Conservation (phyloP, 352 stramenopile genomes). For the Phytophthora pisi region DNA sequence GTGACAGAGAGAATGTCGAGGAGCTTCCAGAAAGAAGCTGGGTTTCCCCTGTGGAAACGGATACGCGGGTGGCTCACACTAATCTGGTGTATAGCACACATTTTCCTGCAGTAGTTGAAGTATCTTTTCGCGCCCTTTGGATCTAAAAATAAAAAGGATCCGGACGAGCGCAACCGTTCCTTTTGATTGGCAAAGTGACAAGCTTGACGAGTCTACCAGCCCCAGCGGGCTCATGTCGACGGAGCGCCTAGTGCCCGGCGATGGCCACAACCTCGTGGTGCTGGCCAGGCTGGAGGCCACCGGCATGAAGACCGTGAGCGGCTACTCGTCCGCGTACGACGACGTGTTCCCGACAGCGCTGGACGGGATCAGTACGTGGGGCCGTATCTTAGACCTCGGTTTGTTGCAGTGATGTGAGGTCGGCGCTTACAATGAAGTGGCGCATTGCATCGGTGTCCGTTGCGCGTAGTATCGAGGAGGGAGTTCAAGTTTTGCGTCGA, state of each 20-base stretch:
- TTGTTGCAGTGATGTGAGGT: neutral
- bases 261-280: conserved; percentile 57
- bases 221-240: conserved; percentile 47
- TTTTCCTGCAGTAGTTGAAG: neutral
- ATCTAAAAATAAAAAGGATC: conserved; percentile 31
- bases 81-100: neutral
- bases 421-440: conserved; percentile 2
- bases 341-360: conserved; percentile 62
- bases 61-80: neutral
- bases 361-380: conserved; percentile 63
- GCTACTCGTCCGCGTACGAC: conserved; percentile 62
- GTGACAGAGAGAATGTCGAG: conserved; percentile 6
- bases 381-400: neutral
- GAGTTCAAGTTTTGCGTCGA: conserved; percentile 83
- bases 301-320: conserved; percentile 54
- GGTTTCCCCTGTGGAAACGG: conserved; percentile 3
- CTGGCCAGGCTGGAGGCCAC: conserved; percentile 56
- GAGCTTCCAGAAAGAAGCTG: conserved; percentile 31
- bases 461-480: conserved; percentile 58
- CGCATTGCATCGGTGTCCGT: conserved; percentile 3
- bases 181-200: conserved; percentile 6
- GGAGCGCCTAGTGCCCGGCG: conserved; percentile 57
- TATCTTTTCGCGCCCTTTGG: conserved; percentile 13
- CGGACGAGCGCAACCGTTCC: conserved; percentile 6
- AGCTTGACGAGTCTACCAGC: too few species aligned